A percentile compares a stretch with the other conserved stretches of the same genome.
phyloP scores from a whole-genome alignment of 2,329 filamentous ascomycete species.

The Botrytis sinoallii region DNA sequence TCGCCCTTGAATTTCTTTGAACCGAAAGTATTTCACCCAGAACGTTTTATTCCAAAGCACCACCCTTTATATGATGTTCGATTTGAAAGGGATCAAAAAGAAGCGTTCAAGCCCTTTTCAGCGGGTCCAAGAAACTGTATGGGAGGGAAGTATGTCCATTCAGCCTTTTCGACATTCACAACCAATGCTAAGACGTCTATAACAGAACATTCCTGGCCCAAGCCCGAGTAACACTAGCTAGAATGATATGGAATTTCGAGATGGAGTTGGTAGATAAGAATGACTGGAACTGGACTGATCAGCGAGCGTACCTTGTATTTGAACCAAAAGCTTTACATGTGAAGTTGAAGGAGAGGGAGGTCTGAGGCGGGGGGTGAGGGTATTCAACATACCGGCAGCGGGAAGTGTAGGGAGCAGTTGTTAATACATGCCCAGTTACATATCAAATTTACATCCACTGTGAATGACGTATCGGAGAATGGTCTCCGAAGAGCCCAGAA shows the following conservation, averaged over 20 bases:
- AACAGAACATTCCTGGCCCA: background rate
- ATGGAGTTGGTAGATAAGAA: background rate
- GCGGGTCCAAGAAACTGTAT: background rate
- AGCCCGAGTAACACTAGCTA: background rate
- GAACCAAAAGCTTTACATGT: slow-evolving; percentile 10
- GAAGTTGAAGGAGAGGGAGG: background rate
- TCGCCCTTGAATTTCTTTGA: background rate
- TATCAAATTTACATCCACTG: background rate
- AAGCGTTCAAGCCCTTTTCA: slow-evolving; percentile 11
- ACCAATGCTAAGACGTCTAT: background rate
- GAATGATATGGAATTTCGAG: slow-evolving; percentile 1
- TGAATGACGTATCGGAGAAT: background rate
- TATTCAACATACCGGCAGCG: background rate
- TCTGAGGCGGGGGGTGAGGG: background rate
- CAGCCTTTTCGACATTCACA: background rate
- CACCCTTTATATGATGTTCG: background rate
- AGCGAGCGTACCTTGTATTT: slow-evolving; percentile 6
- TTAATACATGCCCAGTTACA: background rate
- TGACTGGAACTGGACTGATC: slow-evolving; percentile 7
- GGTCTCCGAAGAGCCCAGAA: too few relatives aligned
- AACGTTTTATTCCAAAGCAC: background rate
- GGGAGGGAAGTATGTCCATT: background rate
- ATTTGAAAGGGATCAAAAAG: slow-evolving; percentile 1
- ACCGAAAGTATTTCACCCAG: slow-evolving; percentile 8
- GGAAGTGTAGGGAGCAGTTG: background rate